Percentiles rank a stretch among this genome's conserved stretches.
Evolutionary conservation across 23 red algal species (phyloP).

Genomic region (Chondrus crispus): DNA sequence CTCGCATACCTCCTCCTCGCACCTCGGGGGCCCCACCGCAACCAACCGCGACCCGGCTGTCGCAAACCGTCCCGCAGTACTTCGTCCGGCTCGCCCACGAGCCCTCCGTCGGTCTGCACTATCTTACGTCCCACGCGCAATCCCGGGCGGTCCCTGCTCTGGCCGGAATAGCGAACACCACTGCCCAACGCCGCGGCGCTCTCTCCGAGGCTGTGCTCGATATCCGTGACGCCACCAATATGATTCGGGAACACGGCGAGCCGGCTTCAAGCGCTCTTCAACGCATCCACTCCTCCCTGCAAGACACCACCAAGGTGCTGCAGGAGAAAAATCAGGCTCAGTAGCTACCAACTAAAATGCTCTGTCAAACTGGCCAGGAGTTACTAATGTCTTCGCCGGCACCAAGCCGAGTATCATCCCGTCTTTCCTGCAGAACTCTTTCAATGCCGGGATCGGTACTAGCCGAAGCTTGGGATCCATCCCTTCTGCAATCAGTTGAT

Average conservation of each 20-base stretch:
- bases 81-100: conserved; percentile 49
- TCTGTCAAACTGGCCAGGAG: not conserved
- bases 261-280: not conserved
- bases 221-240: conserved; percentile 11
- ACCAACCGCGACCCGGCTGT: not conserved
- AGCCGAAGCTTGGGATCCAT: not conserved
- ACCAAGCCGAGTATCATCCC: conserved; percentile 10
- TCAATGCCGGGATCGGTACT: not conserved
- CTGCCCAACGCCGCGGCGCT: not conserved
- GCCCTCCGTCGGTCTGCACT: conserved; percentile 59
- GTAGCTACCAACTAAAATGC: not conserved
- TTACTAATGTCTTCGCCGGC: not conserved
- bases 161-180: not conserved
- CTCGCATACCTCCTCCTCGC: too few relatives aligned
- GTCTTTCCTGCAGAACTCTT: not conserved
- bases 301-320: not conserved
- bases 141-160: conserved; percentile 39
- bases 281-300: not conserved
- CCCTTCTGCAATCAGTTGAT: not conserved
- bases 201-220: conserved; percentile 19
- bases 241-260: conserved; percentile 17
- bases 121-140: conserved; percentile 40
- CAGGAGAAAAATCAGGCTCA: not conserved
- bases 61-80: conserved; percentile 31
- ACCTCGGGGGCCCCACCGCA: not conserved